A percentile compares a stretch with the other conserved stretches of the same genome.
Conservation (phyloP, 139 green algal species). For the Asterochloris erici region DNA sequence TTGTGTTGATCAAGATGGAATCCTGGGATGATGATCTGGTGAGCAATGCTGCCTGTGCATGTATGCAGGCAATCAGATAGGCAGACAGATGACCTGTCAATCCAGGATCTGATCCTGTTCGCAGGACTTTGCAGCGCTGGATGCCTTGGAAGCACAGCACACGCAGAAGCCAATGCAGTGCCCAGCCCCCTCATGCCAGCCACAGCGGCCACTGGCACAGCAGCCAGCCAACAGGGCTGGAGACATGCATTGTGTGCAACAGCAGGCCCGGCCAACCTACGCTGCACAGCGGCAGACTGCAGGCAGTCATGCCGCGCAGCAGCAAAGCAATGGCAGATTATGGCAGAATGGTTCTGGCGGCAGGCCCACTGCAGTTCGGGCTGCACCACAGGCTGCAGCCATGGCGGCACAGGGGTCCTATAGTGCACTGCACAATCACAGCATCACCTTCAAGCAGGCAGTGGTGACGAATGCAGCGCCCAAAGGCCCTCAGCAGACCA, state of each 20-base stretch:
- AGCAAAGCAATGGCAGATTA: neutral
- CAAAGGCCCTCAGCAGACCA: too few relatives aligned
- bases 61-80: too few relatives aligned
- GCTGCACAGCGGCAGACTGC: neutral
- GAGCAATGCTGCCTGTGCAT: too few relatives aligned
- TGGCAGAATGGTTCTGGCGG: neutral
- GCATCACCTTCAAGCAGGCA: neutral
- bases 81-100: too few relatives aligned
- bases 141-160: conserved; percentile 20
- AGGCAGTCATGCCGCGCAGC: neutral
- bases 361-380: neutral
- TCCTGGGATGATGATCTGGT: too few relatives aligned
- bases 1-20: too few relatives aligned
- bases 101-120: neutral
- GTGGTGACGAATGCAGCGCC: neutral
- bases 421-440: neutral
- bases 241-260: too few relatives aligned
- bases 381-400: neutral
- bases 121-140: conserved; percentile 29
- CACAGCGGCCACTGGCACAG: neutral
- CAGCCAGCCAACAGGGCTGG: neutral
- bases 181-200: neutral
- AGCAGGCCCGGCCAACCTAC: too few relatives aligned
- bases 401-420: neutral
- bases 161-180: neutral